These are phyloP conservation scores for Claviceps humidiphila DNA, from an alignment of 2,329 filamentous ascomycete genomes.

Conservation along the genomic window DNA sequence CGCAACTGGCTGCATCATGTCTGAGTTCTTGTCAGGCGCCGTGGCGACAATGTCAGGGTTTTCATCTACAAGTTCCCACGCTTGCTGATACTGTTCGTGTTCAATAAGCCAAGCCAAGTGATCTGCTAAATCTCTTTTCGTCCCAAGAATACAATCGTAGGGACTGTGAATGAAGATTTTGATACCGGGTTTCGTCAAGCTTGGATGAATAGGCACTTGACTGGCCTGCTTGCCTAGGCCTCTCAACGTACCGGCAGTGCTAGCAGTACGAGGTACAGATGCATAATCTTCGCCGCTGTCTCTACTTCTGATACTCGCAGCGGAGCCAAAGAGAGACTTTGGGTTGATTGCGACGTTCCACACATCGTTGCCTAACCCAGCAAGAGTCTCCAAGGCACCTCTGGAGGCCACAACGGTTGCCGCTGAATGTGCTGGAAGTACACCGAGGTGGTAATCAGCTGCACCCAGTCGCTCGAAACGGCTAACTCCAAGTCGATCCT, in stretches of 20 bases:
- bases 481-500: constrained; percentile 73
- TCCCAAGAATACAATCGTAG: constrained; percentile 88
- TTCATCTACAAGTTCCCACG: constrained; percentile 80
- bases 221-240: constrained; percentile 11
- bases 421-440: constrained; percentile 61
- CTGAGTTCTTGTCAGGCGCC: constrained; percentile 24
- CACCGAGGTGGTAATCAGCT: constrained; percentile 80
- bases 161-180: constrained; percentile 93
- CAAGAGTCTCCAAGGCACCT: constrained; percentile 65
- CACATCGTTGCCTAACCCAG: constrained; percentile 59
- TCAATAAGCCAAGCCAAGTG: constrained; percentile 78
- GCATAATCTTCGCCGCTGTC: constrained; percentile 44
- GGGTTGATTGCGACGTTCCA: constrained; percentile 89
- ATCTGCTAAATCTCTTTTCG: constrained; percentile 74
- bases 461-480: constrained; percentile 76
- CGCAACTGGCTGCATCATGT: constrained; percentile 27
- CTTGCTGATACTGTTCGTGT: constrained; percentile 65
- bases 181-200: constrained; percentile 40
- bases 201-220: constrained; percentile 33
- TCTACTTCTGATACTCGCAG: constrained; percentile 57
- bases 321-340: constrained; percentile 73
- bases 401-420: constrained; percentile 50
- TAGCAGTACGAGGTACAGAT: constrained; percentile 33
- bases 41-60: constrained; percentile 60
- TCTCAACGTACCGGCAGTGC: constrained; percentile 18